Evolutionary conservation across 129 eudicot genomes (phyloP), one percentile per base, ranked within the genome.

Genomic region (Erigeron canadensis): DNA sequence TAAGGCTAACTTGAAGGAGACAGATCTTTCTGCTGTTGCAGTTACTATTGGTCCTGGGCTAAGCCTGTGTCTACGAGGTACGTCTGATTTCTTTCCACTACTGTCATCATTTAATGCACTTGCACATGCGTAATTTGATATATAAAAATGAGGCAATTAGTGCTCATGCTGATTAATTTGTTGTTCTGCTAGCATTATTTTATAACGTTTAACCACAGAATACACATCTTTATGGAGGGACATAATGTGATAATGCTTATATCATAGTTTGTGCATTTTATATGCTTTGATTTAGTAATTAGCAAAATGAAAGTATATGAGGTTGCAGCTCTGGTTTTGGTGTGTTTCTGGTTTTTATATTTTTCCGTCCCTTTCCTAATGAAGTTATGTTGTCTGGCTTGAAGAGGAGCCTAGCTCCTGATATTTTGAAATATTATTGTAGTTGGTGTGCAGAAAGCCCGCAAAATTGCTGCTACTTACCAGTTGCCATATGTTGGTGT

Each of bases 11-110:
- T 22, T 89, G 65, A 65, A 81, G 0, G 97, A 83, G 74, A 70
- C 68, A 47, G 93, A 94, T 75, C 97, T 94, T 42, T 85, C 98
- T 81, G 98, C 98, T 48, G 96, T 94, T 81, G 97, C 98, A 57
- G 98, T 94, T 56, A 94, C 97, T 8, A 94, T 94, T 81, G 98
- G 98, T 70, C 98, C 98, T 75, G 97, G 97, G 42, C 86, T 94
- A 66, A 86, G 98, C 79, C 91, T 94, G 65, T 94, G 98, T 72
- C 82, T 94, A 53, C 89, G 91, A 67, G 97, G 98, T 94, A 87
- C 45, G 19, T 1, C 62, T 76, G 55, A 48, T 68, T 47, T 18
- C 40, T 50, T 48, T 34, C 39, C 6, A 8, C 45, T 22, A n/a
- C 66, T 37, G 21, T 60, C 34, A 10, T 34, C 41, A 60, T 34